These are phyloP conservation scores for Kingdonia uniflora DNA, from an alignment of 164 flowering plant genomes.

Conservation along the genomic window DNA sequence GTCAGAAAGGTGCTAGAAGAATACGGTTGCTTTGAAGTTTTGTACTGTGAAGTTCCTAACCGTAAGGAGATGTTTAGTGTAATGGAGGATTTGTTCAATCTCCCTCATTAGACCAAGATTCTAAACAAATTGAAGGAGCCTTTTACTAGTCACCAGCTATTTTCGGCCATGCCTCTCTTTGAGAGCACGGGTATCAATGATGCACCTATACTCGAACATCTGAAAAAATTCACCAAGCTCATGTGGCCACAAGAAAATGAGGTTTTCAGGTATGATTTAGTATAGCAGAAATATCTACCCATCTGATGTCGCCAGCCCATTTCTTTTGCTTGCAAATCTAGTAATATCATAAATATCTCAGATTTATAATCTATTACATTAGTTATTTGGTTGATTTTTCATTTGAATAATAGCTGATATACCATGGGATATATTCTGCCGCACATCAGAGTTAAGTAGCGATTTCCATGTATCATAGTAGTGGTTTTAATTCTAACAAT, in stretches of 20 bases:
- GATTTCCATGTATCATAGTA: too few species aligned
- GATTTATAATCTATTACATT: too few species aligned
- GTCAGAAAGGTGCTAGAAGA: constrained; percentile 35
- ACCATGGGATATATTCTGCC: too few species aligned
- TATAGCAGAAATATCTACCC: background rate
- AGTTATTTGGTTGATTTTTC: too few species aligned
- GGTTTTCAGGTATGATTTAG: background rate
- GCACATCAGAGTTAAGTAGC: background rate
- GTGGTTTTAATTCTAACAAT: background rate
- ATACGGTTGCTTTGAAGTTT: constrained; percentile 54
- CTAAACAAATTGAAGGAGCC: constrained; percentile 31
- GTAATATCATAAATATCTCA: too few species aligned
- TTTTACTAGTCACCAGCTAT: constrained; percentile 40
- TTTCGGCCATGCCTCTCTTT: constrained; percentile 26
- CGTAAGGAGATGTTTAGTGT: constrained; percentile 17
- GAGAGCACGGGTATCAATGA: constrained; percentile 48
- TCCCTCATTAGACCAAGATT: constrained; percentile 34
- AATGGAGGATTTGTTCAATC: constrained; percentile 35
- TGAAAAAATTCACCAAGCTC: constrained; percentile 9
- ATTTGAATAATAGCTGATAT: too few species aligned
- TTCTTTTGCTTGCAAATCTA: too few species aligned
- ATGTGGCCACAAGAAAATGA: background rate
- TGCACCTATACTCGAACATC: constrained; percentile 11
- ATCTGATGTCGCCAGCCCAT: too few species aligned
- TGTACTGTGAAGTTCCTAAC: constrained; percentile 20